Conservation (phyloP, 306 rosid species). For the cucumber (Cucumis sativus) region Cucumber_9930_V3 NC_026655.2:26746001-26746500, state of each 20-base stretch:
- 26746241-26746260: neutral
- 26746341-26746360: neutral
- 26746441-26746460: neutral
- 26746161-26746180: neutral
- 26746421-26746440: neutral
- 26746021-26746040: too few species aligned
- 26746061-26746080: neutral
- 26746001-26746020: too few species aligned
- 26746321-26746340: neutral
- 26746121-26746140: neutral
- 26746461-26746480: neutral
- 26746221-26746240: neutral
- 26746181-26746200: neutral
- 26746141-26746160: too few species aligned
- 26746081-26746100: neutral
- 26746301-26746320: neutral
- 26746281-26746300: neutral
- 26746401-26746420: neutral
- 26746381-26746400: neutral
- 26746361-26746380: neutral
- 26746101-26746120: neutral
- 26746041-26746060: too few species aligned
- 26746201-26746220: neutral
- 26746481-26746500: neutral
- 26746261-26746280: neutral